phyloP scores from a whole-genome alignment of 805 yeast species.

The Scheffersomyces spartinae region DNA sequence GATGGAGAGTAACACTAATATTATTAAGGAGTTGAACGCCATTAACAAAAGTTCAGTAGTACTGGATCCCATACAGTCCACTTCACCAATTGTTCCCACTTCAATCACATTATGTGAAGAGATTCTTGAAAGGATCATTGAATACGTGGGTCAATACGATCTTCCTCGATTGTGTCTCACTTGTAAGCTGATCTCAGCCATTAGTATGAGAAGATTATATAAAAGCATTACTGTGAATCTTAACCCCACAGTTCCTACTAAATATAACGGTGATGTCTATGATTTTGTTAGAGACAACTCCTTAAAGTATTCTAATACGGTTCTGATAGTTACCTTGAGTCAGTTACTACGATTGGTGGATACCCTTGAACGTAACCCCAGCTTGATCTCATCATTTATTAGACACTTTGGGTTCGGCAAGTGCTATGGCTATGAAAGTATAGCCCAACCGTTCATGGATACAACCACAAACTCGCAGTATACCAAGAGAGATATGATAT shows the following conservation, averaged over 20 bases:
- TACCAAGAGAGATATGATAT: constrained; percentile 6
- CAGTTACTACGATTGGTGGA: constrained; percentile 10
- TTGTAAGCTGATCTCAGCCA: constrained; percentile 9
- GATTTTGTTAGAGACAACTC: constrained; percentile 17
- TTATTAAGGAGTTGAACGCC: no score
- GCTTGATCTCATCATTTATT: constrained; percentile 11
- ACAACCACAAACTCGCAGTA: no score
- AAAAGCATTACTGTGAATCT: constrained; percentile 18
- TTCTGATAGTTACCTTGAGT: constrained; percentile 12
- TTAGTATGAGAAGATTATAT: constrained; percentile 15
- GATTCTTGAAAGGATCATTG: no score
- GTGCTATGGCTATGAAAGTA: constrained; percentile 9
- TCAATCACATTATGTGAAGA: no score
- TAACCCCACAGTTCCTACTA: constrained; percentile 15
- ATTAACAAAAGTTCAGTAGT: no score
- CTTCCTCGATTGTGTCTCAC: constrained; percentile 13
- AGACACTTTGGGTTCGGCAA: constrained; percentile 23
- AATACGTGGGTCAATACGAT: constrained; percentile 21
- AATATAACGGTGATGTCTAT: constrained; percentile 7
- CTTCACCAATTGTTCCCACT: no score
- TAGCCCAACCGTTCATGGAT: no score
- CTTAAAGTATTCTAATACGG: constrained; percentile 16
- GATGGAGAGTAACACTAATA: no score
- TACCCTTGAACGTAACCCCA: constrained; percentile 9
- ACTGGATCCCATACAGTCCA: no score